A percentile compares a stretch with the other conserved stretches of the same genome.
These are phyloP conservation scores for Solanum habrochaites DNA, from an alignment of 257 asterid species.

Conservation along the genomic window DNA sequence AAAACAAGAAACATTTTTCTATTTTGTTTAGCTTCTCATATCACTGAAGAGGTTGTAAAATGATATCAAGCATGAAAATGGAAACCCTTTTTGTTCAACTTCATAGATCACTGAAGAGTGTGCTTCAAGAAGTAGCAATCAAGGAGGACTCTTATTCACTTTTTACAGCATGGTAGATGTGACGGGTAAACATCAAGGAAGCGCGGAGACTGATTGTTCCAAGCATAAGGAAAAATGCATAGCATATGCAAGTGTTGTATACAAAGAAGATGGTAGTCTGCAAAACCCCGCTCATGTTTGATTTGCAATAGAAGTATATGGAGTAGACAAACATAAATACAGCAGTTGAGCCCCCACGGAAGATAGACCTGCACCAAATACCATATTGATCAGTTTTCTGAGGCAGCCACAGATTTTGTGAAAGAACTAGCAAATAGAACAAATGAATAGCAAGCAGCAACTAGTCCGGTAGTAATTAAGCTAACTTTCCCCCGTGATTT, in stretches of 20 bases:
- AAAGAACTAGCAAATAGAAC: neutral
- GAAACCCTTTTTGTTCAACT: neutral
- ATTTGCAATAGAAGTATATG: conserved; percentile 44
- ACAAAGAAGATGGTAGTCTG: conserved; percentile 58
- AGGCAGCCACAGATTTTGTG: neutral
- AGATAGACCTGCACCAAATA: conserved; percentile 49
- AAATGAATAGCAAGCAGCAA: neutral
- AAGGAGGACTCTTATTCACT: conserved; percentile 35
- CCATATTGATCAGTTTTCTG: neutral
- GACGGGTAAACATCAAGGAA: conserved; percentile 49
- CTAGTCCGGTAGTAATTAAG: neutral
- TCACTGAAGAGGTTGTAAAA: neutral
- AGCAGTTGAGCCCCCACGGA: conserved; percentile 76
- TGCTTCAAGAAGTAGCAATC: neutral
- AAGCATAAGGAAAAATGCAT: conserved; percentile 62
- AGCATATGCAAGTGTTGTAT: conserved; percentile 61
- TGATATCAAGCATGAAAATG: neutral
- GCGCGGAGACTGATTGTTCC: conserved; percentile 59
- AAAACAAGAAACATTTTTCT: neutral
- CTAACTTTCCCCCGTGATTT: neutral
- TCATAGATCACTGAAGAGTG: neutral
- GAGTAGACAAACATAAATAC: conserved; percentile 55
- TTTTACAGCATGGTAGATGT: conserved; percentile 52
- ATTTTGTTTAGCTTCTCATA: neutral
- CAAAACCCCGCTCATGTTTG: conserved; percentile 59